Conservation (phyloP, 2,329 filamentous ascomycete genomes). For the Cladosporium colombiae region DNA sequence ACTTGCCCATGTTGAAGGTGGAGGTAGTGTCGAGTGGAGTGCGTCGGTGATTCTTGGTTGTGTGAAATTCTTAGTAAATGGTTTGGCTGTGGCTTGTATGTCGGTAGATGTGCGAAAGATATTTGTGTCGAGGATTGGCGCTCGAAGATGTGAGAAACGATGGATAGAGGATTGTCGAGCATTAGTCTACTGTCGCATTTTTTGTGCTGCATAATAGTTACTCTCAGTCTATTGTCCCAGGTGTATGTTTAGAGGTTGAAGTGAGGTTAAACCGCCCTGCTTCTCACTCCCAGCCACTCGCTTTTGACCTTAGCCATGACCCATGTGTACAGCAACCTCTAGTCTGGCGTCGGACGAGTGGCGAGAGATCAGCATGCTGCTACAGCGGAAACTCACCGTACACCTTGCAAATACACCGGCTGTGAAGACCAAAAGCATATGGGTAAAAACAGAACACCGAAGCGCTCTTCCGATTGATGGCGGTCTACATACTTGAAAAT, state of each 20-base stretch:
- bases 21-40: not conserved
- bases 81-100: not conserved
- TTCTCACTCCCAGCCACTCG: not conserved
- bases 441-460: not conserved
- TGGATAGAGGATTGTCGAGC: not conserved
- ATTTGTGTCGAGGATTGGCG: not conserved
- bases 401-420: not conserved
- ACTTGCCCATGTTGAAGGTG: not conserved
- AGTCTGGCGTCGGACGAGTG: not conserved
- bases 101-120: not conserved
- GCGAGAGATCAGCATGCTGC: not conserved
- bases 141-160: not conserved
- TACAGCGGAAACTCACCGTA: not conserved
- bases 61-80: not conserved
- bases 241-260: not conserved
- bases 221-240: not conserved
- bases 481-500: constrained; percentile 1
- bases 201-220: not conserved
- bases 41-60: not conserved
- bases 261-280: not conserved
- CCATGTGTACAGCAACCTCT: not conserved
- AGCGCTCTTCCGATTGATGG: not conserved
- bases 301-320: not conserved
- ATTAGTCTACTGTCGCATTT: not conserved
- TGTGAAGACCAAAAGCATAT: not conserved